Evolutionary conservation across 345 rosid genomes (phyloP).

Genomic region (Melaleuca quinquenervia): DNA sequence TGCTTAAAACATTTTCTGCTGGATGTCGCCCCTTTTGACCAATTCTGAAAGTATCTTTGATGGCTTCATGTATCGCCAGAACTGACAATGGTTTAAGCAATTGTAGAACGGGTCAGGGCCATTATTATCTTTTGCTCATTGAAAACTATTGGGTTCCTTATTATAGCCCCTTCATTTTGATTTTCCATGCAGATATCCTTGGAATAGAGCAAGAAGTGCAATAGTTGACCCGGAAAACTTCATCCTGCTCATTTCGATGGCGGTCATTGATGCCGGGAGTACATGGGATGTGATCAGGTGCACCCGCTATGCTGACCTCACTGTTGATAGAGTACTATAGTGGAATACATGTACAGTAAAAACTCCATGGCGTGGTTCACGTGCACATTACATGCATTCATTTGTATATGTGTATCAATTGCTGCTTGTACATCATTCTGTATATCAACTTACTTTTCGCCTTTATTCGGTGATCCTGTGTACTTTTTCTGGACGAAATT

Average conservation of each 20-base stretch:
- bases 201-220: constrained; percentile 7
- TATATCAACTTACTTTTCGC: background rate
- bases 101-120: background rate
- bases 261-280: background rate
- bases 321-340: background rate
- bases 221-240: background rate
- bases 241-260: background rate
- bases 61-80: background rate
- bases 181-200: constrained; percentile 21
- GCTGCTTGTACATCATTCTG: background rate
- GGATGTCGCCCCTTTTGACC: background rate
- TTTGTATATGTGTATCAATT: background rate
- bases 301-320: background rate
- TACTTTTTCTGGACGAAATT: background rate
- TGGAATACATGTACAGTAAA: background rate
- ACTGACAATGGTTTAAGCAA: background rate
- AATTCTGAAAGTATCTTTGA: background rate
- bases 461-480: background rate
- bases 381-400: background rate
- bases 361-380: background rate
- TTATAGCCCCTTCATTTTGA: background rate
- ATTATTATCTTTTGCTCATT: background rate
- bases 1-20: background rate
- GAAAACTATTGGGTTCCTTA: background rate
- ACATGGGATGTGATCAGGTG: background rate